Evolutionary conservation across 768 basidiomycete species (phyloP).

Genomic region (Phlebiopsis flavidoalba): DNA sequence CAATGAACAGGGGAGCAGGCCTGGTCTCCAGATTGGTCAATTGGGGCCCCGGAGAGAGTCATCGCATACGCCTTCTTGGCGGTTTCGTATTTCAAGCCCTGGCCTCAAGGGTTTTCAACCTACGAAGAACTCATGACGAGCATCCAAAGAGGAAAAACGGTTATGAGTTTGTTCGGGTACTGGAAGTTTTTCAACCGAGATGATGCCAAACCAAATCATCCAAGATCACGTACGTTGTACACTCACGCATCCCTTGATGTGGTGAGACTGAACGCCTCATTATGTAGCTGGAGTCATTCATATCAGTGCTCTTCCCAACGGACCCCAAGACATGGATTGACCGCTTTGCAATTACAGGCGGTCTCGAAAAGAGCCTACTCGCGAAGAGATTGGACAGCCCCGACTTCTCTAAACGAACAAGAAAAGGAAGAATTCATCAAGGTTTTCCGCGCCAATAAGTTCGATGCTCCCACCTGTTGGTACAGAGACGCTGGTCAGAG

Average conservation of each 20-base stretch:
- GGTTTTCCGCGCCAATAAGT: constrained; percentile 26
- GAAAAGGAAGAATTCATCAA: constrained; percentile 26
- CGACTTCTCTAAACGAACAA: constrained; percentile 29
- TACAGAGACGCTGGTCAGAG: constrained; percentile 24
- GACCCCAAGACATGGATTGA: constrained; percentile 32
- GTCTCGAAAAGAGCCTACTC: constrained; percentile 26
- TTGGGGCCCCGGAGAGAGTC: constrained; percentile 35
- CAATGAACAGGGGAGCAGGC: constrained; percentile 28
- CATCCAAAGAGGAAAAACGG: not conserved
- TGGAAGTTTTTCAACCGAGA: not conserved
- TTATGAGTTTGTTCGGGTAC: constrained; percentile 4
- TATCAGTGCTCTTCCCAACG: constrained; percentile 28
- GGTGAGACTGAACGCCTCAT: not conserved
- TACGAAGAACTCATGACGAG: not conserved
- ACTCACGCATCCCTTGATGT: not conserved
- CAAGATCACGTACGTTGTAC: constrained; percentile 29
- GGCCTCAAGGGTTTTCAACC: not conserved
- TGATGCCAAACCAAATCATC: constrained; percentile 17
- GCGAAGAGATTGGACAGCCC: constrained; percentile 22
- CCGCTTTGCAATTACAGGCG: constrained; percentile 31
- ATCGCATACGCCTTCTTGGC: constrained; percentile 33
- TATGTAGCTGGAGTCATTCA: constrained; percentile 21
- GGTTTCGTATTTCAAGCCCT: constrained; percentile 18
- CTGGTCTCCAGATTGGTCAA: constrained; percentile 32
- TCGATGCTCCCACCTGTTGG: constrained; percentile 33